A percentile compares a stretch with the other conserved stretches of the same genome.
phyloP scores from a whole-genome alignment of 768 basidiomycete species.

The Suillus plorans region DNA sequence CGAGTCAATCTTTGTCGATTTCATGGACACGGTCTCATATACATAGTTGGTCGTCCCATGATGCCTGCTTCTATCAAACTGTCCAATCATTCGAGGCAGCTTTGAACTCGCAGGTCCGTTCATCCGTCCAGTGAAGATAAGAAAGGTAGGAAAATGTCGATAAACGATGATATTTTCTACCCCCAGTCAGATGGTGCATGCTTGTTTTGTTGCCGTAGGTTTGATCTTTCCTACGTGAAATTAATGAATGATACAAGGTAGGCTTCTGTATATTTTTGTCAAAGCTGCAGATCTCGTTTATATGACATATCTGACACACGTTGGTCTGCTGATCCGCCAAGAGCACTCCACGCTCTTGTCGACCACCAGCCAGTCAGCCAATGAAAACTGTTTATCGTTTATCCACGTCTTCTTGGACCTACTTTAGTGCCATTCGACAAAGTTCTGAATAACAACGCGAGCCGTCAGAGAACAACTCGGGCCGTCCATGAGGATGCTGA shows the following conservation, averaged over 20 bases:
- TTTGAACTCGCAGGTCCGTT: slow-evolving; percentile 28
- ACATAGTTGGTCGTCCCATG: slow-evolving; percentile 36
- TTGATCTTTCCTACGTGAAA: slow-evolving; percentile 15
- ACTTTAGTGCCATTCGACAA: background rate
- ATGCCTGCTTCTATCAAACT: slow-evolving; percentile 30
- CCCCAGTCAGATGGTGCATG: too few relatives aligned
- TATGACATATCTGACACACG: slow-evolving; percentile 17
- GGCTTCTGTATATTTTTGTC: slow-evolving; percentile 29
- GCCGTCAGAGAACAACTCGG: background rate
- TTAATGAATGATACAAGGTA: background rate
- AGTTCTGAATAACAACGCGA: background rate
- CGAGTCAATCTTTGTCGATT: slow-evolving; percentile 41
- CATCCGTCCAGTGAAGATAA: slow-evolving; percentile 16
- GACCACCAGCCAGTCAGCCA: too few relatives aligned
- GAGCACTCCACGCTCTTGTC: too few relatives aligned
- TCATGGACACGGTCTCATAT: slow-evolving; percentile 34
- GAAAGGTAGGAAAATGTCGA: slow-evolving; percentile 11
- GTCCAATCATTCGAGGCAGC: slow-evolving; percentile 32
- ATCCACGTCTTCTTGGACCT: too few relatives aligned
- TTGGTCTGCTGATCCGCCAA: too few relatives aligned
- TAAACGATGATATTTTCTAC: background rate
- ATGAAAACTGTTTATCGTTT: too few relatives aligned
- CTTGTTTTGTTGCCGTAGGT: background rate
- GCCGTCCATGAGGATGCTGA: background rate
- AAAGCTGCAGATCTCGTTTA: slow-evolving; percentile 35